phyloP scores from a whole-genome alignment of 768 basidiomycete species.

The Fomitopsis pulvina region DNA sequence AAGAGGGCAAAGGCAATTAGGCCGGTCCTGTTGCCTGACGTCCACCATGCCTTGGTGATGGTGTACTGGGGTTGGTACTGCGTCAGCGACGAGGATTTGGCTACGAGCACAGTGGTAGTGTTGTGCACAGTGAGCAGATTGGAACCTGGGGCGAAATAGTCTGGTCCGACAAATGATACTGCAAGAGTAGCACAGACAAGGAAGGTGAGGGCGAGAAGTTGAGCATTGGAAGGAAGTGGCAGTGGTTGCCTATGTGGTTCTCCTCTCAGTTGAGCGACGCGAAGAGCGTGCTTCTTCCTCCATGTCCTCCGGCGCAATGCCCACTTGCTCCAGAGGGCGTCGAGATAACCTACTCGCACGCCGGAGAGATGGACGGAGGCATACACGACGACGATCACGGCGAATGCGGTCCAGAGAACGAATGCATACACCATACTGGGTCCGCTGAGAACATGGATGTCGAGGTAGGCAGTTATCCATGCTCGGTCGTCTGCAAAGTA shows the following conservation, averaged over 20 bases:
- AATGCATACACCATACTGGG: slow-evolving; percentile 52
- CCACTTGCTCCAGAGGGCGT: slow-evolving; percentile 55
- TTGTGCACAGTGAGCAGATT: slow-evolving; percentile 37
- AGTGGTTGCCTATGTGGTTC: slow-evolving; percentile 35
- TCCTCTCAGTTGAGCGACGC: slow-evolving; percentile 26
- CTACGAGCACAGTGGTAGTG: slow-evolving; percentile 12
- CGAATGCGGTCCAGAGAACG: slow-evolving; percentile 51
- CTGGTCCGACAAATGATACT: slow-evolving; percentile 54
- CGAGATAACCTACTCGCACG: slow-evolving; percentile 33
- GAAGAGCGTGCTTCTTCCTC: slow-evolving; percentile 39
- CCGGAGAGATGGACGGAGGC: slow-evolving; percentile 38
- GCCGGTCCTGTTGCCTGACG: slow-evolving; percentile 58
- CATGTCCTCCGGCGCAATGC: slow-evolving; percentile 51
- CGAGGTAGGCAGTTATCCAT: slow-evolving; percentile 53
- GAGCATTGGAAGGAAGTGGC: slow-evolving; percentile 56
- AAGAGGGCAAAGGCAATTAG: slow-evolving; percentile 67
- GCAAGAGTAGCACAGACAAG: slow-evolving; percentile 38
- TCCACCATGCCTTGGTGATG: slow-evolving; percentile 67
- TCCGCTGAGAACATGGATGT: slow-evolving; percentile 46
- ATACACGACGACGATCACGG: slow-evolving; percentile 32
- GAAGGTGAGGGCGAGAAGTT: slow-evolving; percentile 43
- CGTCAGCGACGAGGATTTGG: slow-evolving; percentile 20
- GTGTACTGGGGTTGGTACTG: slow-evolving; percentile 47
- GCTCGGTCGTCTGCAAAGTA: slow-evolving; percentile 35
- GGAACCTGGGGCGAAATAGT: slow-evolving; percentile 53